Conservation (phyloP, 2,329 filamentous ascomycete species). For the Talaromyces rugulosus region DNA sequence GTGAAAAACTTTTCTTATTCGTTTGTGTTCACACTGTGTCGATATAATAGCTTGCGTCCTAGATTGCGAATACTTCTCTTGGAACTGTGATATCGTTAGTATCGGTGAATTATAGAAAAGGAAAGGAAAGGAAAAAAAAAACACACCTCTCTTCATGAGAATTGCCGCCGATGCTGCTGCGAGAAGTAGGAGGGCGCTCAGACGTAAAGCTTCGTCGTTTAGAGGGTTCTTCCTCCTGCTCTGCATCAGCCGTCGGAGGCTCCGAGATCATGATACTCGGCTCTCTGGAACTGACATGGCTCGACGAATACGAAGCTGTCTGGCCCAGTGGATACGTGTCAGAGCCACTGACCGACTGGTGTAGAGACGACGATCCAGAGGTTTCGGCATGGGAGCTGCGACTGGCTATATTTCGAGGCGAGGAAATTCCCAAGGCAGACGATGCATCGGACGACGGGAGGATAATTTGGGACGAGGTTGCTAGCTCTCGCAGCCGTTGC, state of each 20-base stretch:
- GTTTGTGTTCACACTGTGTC: conserved; percentile 1
- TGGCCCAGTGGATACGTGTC: conserved; percentile 32
- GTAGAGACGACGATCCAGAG: conserved; percentile 26
- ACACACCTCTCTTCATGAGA: conserved; percentile 30
- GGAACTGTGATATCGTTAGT: conserved; percentile 16
- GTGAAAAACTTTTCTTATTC: not conserved
- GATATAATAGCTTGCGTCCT: conserved; percentile 31
- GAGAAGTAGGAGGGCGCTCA: conserved; percentile 19
- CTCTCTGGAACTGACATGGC: conserved; percentile 19
- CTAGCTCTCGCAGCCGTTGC: conserved; percentile 74
- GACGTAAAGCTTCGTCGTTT: conserved; percentile 27
- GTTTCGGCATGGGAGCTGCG: conserved; percentile 22
- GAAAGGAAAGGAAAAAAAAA: not conserved
- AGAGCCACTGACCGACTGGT: conserved; percentile 31
- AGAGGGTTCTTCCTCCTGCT: conserved; percentile 13
- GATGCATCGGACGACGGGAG: conserved; percentile 41
- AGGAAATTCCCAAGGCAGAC: conserved; percentile 21
- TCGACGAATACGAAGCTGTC: conserved; percentile 32
- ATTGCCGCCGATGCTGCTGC: conserved; percentile 14
- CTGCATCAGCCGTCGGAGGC: conserved; percentile 20
- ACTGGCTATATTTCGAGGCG: conserved; percentile 31
- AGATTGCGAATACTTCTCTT: conserved; percentile 33
- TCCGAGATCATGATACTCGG: conserved; percentile 24
- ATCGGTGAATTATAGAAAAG: not conserved
- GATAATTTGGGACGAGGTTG: conserved; percentile 66